Percentiles rank a stretch among this genome's conserved stretches.
Evolutionary conservation across 306 rosid genomes (phyloP).

Genomic region (Erythrophleum fordii): DNA sequence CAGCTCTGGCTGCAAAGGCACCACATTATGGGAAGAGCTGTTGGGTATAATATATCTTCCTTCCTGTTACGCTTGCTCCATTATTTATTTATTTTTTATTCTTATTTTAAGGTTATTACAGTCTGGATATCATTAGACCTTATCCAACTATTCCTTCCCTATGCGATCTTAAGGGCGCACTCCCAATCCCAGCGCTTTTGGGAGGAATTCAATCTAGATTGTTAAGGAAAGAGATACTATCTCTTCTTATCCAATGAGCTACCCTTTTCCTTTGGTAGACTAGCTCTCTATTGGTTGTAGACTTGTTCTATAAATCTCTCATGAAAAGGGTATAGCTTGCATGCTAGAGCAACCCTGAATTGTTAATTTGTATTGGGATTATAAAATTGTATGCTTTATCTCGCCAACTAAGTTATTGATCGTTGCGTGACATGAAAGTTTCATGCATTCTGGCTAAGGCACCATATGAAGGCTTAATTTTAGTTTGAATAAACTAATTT

Average conservation of each 20-base stretch:
- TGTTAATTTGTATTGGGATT: too few relatives aligned
- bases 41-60: slow-evolving; percentile 52
- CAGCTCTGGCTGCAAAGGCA: slow-evolving; percentile 76
- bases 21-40: slow-evolving; percentile 84
- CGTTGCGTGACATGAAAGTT: neutral
- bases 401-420: neutral
- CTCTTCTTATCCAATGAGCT: neutral
- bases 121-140: neutral
- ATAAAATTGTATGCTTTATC: neutral
- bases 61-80: neutral
- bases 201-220: neutral
- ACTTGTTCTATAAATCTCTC: neutral
- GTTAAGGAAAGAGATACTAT: neutral
- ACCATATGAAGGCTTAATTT: neutral
- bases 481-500: neutral
- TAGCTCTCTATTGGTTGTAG: neutral
- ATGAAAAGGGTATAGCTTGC: neutral
- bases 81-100: neutral
- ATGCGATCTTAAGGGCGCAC: neutral
- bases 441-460: neutral
- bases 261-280: neutral
- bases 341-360: neutral
- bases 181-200: neutral
- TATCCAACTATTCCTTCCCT: neutral
- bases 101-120: neutral